Percentiles rank a stretch among this genome's conserved stretches.
phyloP scores from a whole-genome alignment of 306 rosid species.

The Pyrus communis region DNA sequence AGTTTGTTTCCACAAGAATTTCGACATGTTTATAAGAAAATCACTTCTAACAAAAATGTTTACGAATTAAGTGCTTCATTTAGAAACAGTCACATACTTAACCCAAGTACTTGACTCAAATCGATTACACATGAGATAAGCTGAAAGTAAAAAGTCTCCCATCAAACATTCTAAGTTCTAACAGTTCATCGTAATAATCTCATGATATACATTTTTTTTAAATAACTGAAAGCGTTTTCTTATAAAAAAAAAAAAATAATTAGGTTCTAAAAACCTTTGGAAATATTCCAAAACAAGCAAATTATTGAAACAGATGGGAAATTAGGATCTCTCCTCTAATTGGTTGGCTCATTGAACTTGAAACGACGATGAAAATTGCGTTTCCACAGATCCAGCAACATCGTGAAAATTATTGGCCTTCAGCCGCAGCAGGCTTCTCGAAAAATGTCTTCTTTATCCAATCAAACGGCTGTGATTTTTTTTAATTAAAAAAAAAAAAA shows the following conservation, averaged over 20 bases:
- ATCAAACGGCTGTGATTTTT: slow-evolving; percentile 21
- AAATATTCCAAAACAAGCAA: not conserved
- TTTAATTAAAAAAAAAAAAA: too few species aligned
- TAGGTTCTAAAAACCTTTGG: not conserved
- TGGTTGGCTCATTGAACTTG: not conserved
- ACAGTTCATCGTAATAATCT: not conserved
- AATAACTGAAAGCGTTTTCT: too few species aligned
- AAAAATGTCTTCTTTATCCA: slow-evolving; percentile 30
- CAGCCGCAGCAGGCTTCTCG: slow-evolving; percentile 14
- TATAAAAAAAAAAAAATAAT: too few species aligned
- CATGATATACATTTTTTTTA: too few species aligned
- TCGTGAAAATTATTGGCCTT: slow-evolving; percentile 4
- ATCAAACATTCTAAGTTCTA: not conserved
- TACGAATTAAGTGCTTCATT: too few species aligned
- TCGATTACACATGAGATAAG: not conserved
- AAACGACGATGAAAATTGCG: not conserved
- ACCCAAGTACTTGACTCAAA: not conserved
- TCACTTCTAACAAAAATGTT: too few species aligned
- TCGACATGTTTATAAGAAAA: too few species aligned
- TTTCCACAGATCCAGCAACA: not conserved
- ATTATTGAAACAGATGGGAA: slow-evolving; percentile 11
- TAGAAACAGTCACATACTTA: too few species aligned
- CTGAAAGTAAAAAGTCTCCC: not conserved
- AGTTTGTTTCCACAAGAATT: too few species aligned
- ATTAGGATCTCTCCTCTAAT: not conserved